Evolutionary conservation across 2,329 filamentous ascomycete genomes (phyloP).

Genomic region (Diplodia scrobiculata): DNA sequence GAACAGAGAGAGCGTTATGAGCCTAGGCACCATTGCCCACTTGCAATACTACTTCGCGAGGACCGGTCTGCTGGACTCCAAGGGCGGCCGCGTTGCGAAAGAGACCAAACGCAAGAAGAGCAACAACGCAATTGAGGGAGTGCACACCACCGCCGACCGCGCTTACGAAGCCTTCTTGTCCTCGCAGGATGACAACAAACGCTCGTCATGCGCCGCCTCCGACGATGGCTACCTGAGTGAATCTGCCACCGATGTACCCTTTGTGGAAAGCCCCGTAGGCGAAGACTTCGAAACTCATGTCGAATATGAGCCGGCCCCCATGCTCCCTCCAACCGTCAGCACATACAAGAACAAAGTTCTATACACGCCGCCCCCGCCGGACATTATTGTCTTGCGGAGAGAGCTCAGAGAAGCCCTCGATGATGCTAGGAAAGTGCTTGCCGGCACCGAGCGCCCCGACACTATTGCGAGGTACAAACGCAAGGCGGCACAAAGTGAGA

Average conservation of each 20-base stretch:
- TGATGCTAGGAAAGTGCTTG: slow-evolving; percentile 68
- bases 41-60: slow-evolving; percentile 97
- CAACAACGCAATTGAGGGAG: slow-evolving; percentile 35
- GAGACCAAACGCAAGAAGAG: slow-evolving; percentile 59
- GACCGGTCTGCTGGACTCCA: slow-evolving; percentile 89
- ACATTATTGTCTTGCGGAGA: slow-evolving; percentile 74
- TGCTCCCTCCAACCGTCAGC: slow-evolving; percentile 95
- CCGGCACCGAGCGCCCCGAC: slow-evolving; percentile 56
- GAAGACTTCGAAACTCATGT: slow-evolving; percentile 50
- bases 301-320: slow-evolving; percentile 67
- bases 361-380: slow-evolving; percentile 78
- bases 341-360: slow-evolving; percentile 88
- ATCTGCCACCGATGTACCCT: slow-evolving; percentile 31
- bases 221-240: slow-evolving; percentile 37
- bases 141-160: slow-evolving; percentile 36
- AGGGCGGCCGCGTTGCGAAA: slow-evolving; percentile 80
- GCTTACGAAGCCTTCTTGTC: slow-evolving; percentile 7
- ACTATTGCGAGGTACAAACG: slow-evolving; percentile 29
- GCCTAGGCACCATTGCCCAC: slow-evolving; percentile 92
- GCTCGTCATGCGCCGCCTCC: slow-evolving; percentile 20
- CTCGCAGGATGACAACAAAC: slow-evolving; percentile 15
- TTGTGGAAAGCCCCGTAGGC: slow-evolving; percentile 56
- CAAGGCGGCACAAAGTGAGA: slow-evolving; percentile 28
- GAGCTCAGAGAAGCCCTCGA: slow-evolving; percentile 68
- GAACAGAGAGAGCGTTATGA: slow-evolving; percentile 92